A percentile compares a stretch with the other conserved stretches of the same genome.
These are phyloP conservation scores for Pythium sp. DNA, from an alignment of 352 stramenopile species.

Conservation along the genomic window DNA sequence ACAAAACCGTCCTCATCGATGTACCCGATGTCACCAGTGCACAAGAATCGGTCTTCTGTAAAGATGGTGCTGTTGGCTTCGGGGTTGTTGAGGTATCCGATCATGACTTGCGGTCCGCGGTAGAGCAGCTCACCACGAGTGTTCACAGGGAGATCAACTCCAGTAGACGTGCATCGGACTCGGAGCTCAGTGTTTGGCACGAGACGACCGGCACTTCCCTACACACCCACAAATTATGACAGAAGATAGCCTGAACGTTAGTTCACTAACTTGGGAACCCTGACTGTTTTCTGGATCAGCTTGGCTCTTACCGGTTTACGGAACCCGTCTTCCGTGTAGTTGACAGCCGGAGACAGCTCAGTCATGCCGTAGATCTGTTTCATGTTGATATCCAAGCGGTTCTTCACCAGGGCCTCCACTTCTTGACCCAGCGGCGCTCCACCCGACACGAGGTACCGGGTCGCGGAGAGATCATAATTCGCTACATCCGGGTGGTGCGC, in stretches of 20 bases:
- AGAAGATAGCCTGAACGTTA: no score
- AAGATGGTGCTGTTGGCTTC: conserved; percentile 84
- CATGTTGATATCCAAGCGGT: conserved; percentile 54
- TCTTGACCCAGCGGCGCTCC: conserved; percentile 82
- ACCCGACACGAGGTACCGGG: conserved; percentile 64
- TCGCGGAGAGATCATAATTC: conserved; percentile 86
- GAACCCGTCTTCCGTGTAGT: conserved; percentile 16
- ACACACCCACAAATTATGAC: conserved; percentile 26
- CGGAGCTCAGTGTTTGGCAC: conserved; percentile 57
- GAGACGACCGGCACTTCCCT: conserved; percentile 29
- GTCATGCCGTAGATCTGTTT: conserved; percentile 71
- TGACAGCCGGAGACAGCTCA: conserved; percentile 38
- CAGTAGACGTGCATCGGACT: conserved; percentile 44
- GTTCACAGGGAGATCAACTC: conserved; percentile 33
- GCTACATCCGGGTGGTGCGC: conserved; percentile 65
- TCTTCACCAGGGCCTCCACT: conserved; percentile 48
- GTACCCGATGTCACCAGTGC: conserved; percentile 88
- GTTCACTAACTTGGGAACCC: conserved; percentile 23
- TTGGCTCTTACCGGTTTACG: conserved; percentile 34
- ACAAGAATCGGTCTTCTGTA: conserved; percentile 77
- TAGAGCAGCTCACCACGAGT: conserved; percentile 78
- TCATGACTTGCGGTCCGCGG: conserved; percentile 89
- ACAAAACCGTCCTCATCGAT: conserved; percentile 91
- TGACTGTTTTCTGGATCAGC: conserved; percentile 58
- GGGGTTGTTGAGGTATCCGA: conserved; percentile 86